Percentiles rank a stretch among this genome's conserved stretches.
Conservation (phyloP, 345 rosid genomes). For the Pseudoturritis turrita region DNA sequence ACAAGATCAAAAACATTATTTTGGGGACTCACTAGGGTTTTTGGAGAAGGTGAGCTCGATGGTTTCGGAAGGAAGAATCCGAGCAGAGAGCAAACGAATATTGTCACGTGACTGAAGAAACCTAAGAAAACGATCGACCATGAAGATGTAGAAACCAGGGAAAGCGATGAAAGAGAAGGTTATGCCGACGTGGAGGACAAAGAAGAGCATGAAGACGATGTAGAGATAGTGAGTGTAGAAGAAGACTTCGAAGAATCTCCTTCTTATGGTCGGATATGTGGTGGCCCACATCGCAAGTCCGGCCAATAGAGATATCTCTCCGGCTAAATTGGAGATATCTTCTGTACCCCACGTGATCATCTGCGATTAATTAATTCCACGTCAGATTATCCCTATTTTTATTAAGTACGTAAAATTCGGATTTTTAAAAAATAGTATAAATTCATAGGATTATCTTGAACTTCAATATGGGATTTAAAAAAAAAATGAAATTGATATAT, state of each 20-base stretch:
- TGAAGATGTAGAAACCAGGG: conserved; percentile 78
- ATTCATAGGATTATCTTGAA: neutral
- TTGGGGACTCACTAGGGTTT: conserved; percentile 37
- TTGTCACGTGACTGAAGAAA: conserved; percentile 60
- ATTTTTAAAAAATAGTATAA: too few relatives aligned
- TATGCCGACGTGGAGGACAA: conserved; percentile 59
- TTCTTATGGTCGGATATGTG: conserved; percentile 51
- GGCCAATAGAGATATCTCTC: conserved; percentile 55
- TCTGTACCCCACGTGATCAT: conserved; percentile 43
- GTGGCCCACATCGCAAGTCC: conserved; percentile 70
- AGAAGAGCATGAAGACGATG: conserved; percentile 59
- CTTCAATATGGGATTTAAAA: neutral
- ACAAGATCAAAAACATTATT: neutral
- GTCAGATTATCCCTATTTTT: too few relatives aligned
- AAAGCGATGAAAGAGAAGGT: conserved; percentile 50
- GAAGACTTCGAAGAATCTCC: conserved; percentile 71
- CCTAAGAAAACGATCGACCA: conserved; percentile 68
- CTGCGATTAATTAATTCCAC: conserved; percentile 30
- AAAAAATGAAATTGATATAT: neutral
- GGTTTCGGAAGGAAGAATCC: conserved; percentile 54
- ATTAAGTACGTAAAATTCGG: too few relatives aligned
- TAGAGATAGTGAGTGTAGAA: conserved; percentile 75
- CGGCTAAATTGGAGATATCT: conserved; percentile 54
- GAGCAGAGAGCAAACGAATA: conserved; percentile 55
- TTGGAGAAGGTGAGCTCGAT: conserved; percentile 75